phyloP scores from a whole-genome alignment of 2,329 filamentous ascomycete species.

The Colletotrichum orchidophilum region DNA sequence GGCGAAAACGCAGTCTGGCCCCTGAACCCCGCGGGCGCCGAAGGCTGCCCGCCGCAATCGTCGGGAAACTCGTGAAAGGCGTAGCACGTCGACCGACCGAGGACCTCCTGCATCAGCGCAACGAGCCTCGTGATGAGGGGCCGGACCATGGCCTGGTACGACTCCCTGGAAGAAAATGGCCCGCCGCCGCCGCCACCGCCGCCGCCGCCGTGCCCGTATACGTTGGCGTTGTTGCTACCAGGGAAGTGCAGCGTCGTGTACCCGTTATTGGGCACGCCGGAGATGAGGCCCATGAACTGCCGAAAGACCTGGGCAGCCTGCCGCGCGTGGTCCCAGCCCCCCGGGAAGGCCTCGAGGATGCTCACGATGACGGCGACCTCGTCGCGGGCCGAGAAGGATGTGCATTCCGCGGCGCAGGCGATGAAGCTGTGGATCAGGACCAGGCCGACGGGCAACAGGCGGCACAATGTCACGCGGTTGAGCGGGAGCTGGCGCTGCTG shows the following conservation, averaged over 20 bases:
- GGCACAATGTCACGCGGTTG: constrained; percentile 52
- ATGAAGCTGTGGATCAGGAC: constrained; percentile 50
- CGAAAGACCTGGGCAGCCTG: constrained; percentile 47
- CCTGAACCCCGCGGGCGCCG: constrained; percentile 6
- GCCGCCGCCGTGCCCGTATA: too few species aligned
- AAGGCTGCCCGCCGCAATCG: constrained; percentile 21
- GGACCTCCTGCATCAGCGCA: constrained; percentile 43
- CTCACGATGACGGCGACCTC: constrained; percentile 45
- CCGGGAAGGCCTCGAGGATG: constrained; percentile 50
- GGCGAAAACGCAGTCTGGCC: constrained; percentile 26
- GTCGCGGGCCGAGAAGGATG: constrained; percentile 44
- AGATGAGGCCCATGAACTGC: constrained; percentile 40
- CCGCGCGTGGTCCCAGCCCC: constrained; percentile 45
- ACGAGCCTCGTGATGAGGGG: constrained; percentile 37
- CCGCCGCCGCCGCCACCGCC: neutral
- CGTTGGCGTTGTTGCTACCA: constrained; percentile 9
- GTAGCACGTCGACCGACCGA: constrained; percentile 46
- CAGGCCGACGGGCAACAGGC: constrained; percentile 48
- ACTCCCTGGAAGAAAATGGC: constrained; percentile 30
- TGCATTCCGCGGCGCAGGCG: constrained; percentile 39
- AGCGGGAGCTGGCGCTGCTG: constrained; percentile 54
- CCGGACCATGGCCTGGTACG: constrained; percentile 35
- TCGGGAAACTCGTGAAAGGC: constrained; percentile 35
- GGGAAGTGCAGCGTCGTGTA: constrained; percentile 34
- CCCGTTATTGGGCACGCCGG: constrained; percentile 34